A percentile compares a stretch with the other conserved stretches of the same genome.
phyloP scores from a whole-genome alignment of 768 basidiomycete genomes.

The Psilocybe sp. region DNA sequence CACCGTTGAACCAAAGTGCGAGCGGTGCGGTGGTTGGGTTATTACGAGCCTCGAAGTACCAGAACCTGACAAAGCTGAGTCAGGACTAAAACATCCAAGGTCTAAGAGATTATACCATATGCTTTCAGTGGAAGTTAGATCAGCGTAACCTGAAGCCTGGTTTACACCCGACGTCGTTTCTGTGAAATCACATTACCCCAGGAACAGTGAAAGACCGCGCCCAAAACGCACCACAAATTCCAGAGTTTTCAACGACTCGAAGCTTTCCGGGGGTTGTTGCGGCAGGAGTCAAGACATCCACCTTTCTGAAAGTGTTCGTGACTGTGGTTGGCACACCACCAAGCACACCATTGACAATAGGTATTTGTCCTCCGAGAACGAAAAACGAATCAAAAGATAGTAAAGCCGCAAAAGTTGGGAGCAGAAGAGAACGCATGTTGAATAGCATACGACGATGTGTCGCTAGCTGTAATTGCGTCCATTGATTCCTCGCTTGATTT shows the following conservation, averaged over 20 bases:
- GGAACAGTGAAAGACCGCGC: neutral
- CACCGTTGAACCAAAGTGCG: constrained; percentile 66
- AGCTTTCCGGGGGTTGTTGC: constrained; percentile 46
- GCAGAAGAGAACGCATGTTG: no score
- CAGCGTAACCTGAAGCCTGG: constrained; percentile 64
- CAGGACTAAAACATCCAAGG: neutral
- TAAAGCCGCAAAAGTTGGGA: no score
- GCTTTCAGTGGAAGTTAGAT: constrained; percentile 54
- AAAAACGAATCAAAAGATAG: no score
- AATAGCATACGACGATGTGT: no score
- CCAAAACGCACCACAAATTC: constrained; percentile 46
- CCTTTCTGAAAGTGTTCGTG: constrained; percentile 1
- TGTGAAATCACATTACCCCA: constrained; percentile 11
- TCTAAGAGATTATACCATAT: constrained; percentile 39
- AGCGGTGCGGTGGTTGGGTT: constrained; percentile 62
- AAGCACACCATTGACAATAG: constrained; percentile 45
- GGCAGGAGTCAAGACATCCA: constrained; percentile 9
- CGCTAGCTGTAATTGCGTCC: no score
- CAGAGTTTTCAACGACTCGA: constrained; percentile 57
- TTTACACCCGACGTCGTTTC: constrained; percentile 63
- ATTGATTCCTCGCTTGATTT: no score
- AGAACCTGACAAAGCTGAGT: constrained; percentile 43
- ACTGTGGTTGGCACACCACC: constrained; percentile 38
- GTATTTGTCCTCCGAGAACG: constrained; percentile 38
- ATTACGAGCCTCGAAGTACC: constrained; percentile 67